Conservation (phyloP, 2,329 filamentous ascomycete genomes). For the Cladophialophora psammophila region DNA sequence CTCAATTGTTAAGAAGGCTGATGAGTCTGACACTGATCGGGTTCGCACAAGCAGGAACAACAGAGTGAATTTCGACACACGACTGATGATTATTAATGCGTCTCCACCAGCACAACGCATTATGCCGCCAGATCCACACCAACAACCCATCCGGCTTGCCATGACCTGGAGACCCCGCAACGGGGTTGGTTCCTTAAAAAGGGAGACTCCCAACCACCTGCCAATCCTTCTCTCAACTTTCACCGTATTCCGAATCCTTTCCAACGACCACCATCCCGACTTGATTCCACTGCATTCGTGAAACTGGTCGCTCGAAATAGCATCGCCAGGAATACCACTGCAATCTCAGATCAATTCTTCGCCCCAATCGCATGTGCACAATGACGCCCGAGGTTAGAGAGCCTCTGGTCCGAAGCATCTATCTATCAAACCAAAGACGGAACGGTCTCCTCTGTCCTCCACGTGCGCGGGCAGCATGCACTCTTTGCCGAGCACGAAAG, state of each 20-base stretch:
- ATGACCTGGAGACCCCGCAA: not conserved
- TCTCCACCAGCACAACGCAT: no score
- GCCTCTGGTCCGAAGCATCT: not conserved
- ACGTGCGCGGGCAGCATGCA: slow-evolving; percentile 20
- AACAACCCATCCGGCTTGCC: not conserved
- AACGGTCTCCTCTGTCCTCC: not conserved
- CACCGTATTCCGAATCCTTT: not conserved
- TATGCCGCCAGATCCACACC: not conserved
- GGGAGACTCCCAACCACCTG: not conserved
- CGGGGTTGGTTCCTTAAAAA: not conserved
- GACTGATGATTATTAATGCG: no score
- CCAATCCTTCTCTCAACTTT: not conserved
- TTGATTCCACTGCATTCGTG: not conserved
- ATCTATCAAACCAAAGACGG: not conserved
- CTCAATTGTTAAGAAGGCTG: not conserved
- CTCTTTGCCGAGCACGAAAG: slow-evolving; percentile 25
- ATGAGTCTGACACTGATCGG: not conserved
- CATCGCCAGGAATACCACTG: no score
- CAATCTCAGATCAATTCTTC: not conserved
- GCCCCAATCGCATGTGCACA: not conserved
- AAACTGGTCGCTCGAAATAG: no score
- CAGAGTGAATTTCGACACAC: no score
- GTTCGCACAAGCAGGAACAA: not conserved
- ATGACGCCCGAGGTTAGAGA: not conserved
- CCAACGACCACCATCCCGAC: not conserved